These are phyloP conservation scores for Porphyra umbilicalis DNA, from an alignment of 31 red algal species.

Conservation along the genomic window DNA sequence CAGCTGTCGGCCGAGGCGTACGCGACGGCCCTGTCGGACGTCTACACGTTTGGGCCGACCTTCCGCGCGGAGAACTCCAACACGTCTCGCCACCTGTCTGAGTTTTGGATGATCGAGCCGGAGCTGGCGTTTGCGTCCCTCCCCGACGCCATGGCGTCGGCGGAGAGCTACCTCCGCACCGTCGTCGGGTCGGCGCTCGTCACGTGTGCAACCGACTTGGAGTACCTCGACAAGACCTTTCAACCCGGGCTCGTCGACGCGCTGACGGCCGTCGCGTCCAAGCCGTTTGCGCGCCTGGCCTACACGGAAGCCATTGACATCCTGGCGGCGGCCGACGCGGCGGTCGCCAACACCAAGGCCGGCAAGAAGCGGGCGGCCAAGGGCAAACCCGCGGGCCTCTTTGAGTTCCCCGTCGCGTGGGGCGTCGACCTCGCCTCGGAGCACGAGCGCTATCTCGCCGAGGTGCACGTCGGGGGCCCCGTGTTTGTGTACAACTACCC, in stretches of 20 bases:
- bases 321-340: conserved; percentile 35
- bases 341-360: conserved; percentile 19
- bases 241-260: conserved; percentile 73
- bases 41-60: conserved; percentile 97
- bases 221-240: conserved; percentile 84
- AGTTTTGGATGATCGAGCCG: conserved; percentile 99
- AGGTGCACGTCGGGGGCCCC: conserved; percentile 83
- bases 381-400: conserved; percentile 9
- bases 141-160: conserved; percentile 85
- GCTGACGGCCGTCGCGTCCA: conserved; percentile 20
- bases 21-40: conserved; percentile 73
- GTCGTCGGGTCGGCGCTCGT: conserved; percentile 38
- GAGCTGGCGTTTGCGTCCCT: conserved; percentile 95
- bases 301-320: conserved; percentile 91
- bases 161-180: conserved; percentile 76
- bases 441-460: conserved; percentile 91
- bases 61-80: conserved; percentile 98
- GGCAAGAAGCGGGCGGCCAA: conserved; percentile 29
- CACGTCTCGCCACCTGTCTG: conserved; percentile 78
- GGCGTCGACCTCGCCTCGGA: conserved; percentile 87
- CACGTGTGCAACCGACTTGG: conserved; percentile 47
- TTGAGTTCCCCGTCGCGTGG: conserved; percentile 86
- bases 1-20: conserved; percentile 90
- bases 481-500: conserved; percentile 98
- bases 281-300: conserved; percentile 60